These are phyloP conservation scores for Fusarium sarcochroum DNA, from an alignment of 2,329 filamentous ascomycete genomes.

Conservation along the genomic window DNA sequence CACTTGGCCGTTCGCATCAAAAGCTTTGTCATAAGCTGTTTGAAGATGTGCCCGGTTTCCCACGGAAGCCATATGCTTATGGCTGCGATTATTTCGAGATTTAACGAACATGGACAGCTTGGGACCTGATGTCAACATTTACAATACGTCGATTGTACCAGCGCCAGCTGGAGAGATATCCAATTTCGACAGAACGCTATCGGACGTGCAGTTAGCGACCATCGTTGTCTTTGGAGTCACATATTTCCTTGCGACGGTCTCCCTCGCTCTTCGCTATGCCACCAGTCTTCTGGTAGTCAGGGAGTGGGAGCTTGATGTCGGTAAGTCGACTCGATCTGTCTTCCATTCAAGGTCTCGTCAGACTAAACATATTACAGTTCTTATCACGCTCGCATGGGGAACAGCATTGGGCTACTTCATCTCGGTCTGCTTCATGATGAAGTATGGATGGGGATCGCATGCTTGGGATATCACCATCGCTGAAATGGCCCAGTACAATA, in stretches of 20 bases:
- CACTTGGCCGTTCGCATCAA: too few relatives aligned
- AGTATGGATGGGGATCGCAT: slow-evolving; percentile 11
- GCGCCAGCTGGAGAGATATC: background rate
- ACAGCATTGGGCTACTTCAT: slow-evolving; percentile 1
- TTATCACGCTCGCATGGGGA: slow-evolving; percentile 1
- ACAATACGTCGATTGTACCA: background rate
- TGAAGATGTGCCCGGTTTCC: background rate
- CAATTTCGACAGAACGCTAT: background rate
- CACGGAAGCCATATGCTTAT: too few relatives aligned
- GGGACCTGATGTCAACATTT: background rate
- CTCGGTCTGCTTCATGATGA: slow-evolving; percentile 12
- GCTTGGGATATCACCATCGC: slow-evolving; percentile 5
- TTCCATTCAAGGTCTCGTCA: too few relatives aligned
- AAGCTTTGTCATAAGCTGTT: too few relatives aligned
- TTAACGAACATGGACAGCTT: background rate
- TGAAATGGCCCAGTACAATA: background rate
- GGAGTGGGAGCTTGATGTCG: slow-evolving; percentile 1
- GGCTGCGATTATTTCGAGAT: too few relatives aligned
- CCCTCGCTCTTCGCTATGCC: slow-evolving; percentile 2
- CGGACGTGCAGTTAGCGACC: background rate
- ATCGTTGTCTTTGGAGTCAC: slow-evolving; percentile 2
- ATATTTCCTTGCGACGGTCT: background rate
- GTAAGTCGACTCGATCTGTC: too few relatives aligned
- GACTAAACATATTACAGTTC: background rate
- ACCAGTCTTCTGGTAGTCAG: background rate